A percentile compares a stretch with the other conserved stretches of the same genome.
These are phyloP conservation scores for Dryas alaskensis DNA, from an alignment of 306 rosid genomes.

Conservation along the genomic window DNA sequence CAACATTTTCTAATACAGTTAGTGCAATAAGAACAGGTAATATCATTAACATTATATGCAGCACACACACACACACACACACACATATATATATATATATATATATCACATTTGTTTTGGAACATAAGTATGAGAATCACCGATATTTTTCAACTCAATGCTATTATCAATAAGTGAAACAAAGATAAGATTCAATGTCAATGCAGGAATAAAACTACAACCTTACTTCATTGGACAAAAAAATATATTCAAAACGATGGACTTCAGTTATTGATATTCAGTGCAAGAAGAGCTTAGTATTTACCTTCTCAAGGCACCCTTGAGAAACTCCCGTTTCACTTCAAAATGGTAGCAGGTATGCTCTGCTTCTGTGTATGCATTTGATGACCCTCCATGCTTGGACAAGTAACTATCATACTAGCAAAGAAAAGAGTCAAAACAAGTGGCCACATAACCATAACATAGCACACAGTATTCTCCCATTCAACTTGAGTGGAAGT, in stretches of 20 bases:
- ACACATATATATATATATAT: too few relatives aligned
- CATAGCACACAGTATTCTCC: conserved; percentile 14
- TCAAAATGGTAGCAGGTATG: conserved; percentile 98
- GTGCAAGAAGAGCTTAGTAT: conserved; percentile 20
- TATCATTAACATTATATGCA: background rate
- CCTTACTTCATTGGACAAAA: conserved; percentile 20
- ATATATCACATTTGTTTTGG: background rate
- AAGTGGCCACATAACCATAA: conserved; percentile 26
- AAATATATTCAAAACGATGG: conserved; percentile 17
- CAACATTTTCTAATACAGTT: background rate
- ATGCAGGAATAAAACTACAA: conserved; percentile 27
- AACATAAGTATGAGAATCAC: background rate
- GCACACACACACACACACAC: background rate
- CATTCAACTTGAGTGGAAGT: conserved; percentile 18
- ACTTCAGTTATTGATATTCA: conserved; percentile 7
- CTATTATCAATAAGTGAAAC: background rate
- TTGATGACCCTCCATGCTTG: conserved; percentile 96
- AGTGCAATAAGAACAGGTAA: background rate
- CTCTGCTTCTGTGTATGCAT: conserved; percentile 90
- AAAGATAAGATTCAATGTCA: conserved; percentile 2
- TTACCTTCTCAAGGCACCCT: conserved; percentile 89
- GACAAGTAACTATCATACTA: conserved; percentile 98
- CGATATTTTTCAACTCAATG: conserved; percentile 3
- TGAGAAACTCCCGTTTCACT: conserved; percentile 80
- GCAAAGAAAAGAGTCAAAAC: conserved; percentile 45